A percentile compares a stretch with the other conserved stretches of the same genome.
Evolutionary conservation across 2,329 filamentous ascomycete genomes (phyloP).

Genomic region (Sphaerostilbella broomeana): DNA sequence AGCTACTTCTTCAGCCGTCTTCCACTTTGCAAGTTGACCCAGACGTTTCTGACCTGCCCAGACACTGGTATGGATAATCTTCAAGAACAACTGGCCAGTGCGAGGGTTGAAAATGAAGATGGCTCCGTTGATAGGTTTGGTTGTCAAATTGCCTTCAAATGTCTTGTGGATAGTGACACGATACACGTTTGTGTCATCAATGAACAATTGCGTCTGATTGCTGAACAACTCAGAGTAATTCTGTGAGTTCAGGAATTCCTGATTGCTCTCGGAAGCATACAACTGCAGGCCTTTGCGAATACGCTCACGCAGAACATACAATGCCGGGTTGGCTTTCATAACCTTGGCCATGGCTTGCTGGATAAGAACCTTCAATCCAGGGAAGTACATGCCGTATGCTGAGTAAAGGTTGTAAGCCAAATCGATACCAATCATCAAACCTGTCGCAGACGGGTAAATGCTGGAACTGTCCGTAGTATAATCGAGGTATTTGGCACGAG

Average conservation of each 20-base stretch:
- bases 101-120: constrained; percentile 99
- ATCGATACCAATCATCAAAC: constrained; percentile 96
- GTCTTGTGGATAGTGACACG: constrained; percentile 99
- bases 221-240: constrained; percentile 99
- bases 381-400: constrained; percentile 97
- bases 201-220: constrained; percentile 97
- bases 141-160: constrained; percentile 97
- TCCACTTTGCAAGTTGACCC: constrained; percentile 97
- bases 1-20: constrained; percentile 98
- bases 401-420: constrained; percentile 98
- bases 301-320: constrained; percentile 94
- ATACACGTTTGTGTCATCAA: constrained; percentile 98
- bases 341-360: constrained; percentile 99
- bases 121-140: constrained; percentile 97
- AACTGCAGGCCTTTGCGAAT: constrained; percentile 97
- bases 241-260: constrained; percentile 98
- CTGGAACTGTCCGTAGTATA: constrained; percentile 99
- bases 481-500: constrained; percentile 95
- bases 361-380: constrained; percentile 86
- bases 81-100: constrained; percentile 93
- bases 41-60: constrained; percentile 99
- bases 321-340: constrained; percentile 97
- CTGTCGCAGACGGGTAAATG: constrained; percentile 94
- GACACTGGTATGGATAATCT: constrained; percentile 98
- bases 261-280: constrained; percentile 97